Evolutionary conservation across 176 grass and related monocot genomes (phyloP).

Genomic region (Pontederia crassipes): DNA sequence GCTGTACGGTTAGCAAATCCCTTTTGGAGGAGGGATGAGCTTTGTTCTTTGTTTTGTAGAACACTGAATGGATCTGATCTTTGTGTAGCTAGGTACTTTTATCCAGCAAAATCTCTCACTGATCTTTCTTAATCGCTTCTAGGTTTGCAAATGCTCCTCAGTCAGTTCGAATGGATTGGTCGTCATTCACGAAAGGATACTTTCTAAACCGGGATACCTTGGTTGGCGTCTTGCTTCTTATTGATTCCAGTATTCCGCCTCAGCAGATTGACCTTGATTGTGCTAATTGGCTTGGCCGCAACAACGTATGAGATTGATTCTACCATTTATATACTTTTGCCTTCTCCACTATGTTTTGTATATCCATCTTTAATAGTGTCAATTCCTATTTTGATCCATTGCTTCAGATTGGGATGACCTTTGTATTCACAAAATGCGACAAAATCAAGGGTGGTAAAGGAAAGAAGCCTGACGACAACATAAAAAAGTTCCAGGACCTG

Average conservation of each 20-base stretch:
- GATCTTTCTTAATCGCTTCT: slow-evolving; percentile 12
- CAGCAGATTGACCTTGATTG: slow-evolving; percentile 85
- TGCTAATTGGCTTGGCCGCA: slow-evolving; percentile 94
- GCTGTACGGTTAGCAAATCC: too few relatives aligned
- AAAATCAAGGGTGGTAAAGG: slow-evolving; percentile 77
- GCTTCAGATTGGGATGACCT: slow-evolving; percentile 73
- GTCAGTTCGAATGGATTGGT: slow-evolving; percentile 78
- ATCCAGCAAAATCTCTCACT: not conserved
- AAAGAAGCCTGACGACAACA: slow-evolving; percentile 60
- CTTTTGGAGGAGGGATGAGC: too few relatives aligned
- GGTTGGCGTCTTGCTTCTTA: slow-evolving; percentile 66
- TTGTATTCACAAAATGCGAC: slow-evolving; percentile 98
- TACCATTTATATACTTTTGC: not conserved
- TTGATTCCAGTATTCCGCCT: slow-evolving; percentile 80
- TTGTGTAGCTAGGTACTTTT: too few relatives aligned
- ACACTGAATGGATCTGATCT: too few relatives aligned
- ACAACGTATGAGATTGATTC: slow-evolving; percentile 45
- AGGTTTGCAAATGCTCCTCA: slow-evolving; percentile 75
- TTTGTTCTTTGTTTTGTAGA: too few relatives aligned
- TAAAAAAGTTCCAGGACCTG: slow-evolving; percentile 72
- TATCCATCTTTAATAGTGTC: not conserved
- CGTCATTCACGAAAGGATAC: slow-evolving; percentile 89
- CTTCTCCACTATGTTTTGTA: not conserved
- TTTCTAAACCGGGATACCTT: slow-evolving; percentile 84
- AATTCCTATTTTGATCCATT: not conserved